These are phyloP conservation scores for Oryza brachyantha DNA, from an alignment of 176 grass and related monocot genomes.

Conservation along the genomic window DNA sequence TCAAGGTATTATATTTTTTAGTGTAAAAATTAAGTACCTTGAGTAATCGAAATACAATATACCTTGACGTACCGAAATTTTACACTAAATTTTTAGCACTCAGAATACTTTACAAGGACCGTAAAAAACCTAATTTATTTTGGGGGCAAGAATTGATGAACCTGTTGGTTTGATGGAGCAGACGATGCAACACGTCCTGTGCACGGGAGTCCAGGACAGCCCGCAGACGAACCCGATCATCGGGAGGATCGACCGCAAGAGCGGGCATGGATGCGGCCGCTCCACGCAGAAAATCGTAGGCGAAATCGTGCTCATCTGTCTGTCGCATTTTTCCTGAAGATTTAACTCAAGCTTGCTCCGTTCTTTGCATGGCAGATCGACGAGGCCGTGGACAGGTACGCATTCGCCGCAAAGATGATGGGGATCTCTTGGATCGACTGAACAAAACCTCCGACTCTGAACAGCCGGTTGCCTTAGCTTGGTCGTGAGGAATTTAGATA, in stretches of 20 bases:
- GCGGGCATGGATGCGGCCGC: conserved; percentile 82
- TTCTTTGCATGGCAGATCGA: conserved; percentile 45
- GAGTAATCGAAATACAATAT: too few species aligned
- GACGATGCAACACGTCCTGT: conserved; percentile 76
- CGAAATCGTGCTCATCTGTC: background rate
- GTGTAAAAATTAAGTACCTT: too few species aligned
- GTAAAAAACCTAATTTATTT: too few species aligned
- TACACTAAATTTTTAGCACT: too few species aligned
- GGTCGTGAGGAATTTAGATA: background rate
- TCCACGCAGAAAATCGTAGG: conserved; percentile 81
- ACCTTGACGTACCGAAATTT: too few species aligned
- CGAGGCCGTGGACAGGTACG: conserved; percentile 72
- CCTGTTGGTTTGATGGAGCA: background rate
- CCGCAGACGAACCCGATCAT: conserved; percentile 85
- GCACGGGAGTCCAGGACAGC: conserved; percentile 37
- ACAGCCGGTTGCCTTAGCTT: background rate
- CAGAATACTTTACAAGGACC: too few species aligned
- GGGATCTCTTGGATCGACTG: conserved; percentile 54
- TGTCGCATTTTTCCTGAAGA: too few species aligned
- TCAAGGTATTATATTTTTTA: too few species aligned
- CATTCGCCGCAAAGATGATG: conserved; percentile 84
- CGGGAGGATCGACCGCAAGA: conserved; percentile 80
- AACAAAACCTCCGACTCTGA: background rate
- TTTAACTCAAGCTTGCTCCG: background rate
- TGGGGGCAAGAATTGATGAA: background rate